Evolutionary conservation across 2,329 filamentous ascomycete species (phyloP).

Genomic region (Leptosphaerulina australis): DNA sequence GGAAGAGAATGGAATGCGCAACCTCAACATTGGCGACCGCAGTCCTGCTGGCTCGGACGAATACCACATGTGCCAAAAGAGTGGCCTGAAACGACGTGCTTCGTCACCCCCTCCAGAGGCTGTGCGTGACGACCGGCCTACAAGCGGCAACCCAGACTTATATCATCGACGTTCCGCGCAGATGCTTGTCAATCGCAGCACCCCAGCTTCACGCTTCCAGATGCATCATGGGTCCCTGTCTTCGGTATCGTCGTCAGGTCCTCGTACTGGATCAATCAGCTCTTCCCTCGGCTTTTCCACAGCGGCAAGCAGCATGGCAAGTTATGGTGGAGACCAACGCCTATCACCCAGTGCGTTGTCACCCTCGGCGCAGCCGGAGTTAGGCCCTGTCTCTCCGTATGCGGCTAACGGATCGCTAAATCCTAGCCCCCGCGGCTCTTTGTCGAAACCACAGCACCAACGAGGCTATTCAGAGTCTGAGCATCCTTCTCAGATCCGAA

Average conservation of each 20-base stretch:
- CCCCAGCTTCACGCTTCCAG: slow-evolving; percentile 61
- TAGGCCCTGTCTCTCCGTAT: slow-evolving; percentile 61
- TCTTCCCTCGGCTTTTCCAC: slow-evolving; percentile 65
- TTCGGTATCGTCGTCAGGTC: slow-evolving; percentile 65
- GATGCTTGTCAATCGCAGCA: slow-evolving; percentile 61
- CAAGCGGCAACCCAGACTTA: slow-evolving; percentile 54
- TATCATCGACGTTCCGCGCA: slow-evolving; percentile 62
- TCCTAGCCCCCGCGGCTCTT: slow-evolving; percentile 50
- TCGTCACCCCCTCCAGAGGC: slow-evolving; percentile 67
- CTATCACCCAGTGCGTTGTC: slow-evolving; percentile 66
- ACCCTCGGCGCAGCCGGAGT: slow-evolving; percentile 61
- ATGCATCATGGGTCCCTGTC: slow-evolving; percentile 67
- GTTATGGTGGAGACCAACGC: slow-evolving; percentile 66
- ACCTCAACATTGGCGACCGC: slow-evolving; percentile 61
- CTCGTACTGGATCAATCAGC: slow-evolving; percentile 66
- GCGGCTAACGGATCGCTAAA: slow-evolving; percentile 55
- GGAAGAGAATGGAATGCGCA: slow-evolving; percentile 60
- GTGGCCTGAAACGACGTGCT: slow-evolving; percentile 68
- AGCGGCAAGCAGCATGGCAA: slow-evolving; percentile 68
- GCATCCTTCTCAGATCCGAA: slow-evolving; percentile 48
- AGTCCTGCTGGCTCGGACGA: slow-evolving; percentile 55
- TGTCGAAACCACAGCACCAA: slow-evolving; percentile 50
- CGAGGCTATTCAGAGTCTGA: slow-evolving; percentile 51
- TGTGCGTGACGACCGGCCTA: slow-evolving; percentile 53
- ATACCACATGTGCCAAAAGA: slow-evolving; percentile 52